Base-by-base conservation (phyloP, 805 yeast species). In the Dipodascus albidus region DNA sequence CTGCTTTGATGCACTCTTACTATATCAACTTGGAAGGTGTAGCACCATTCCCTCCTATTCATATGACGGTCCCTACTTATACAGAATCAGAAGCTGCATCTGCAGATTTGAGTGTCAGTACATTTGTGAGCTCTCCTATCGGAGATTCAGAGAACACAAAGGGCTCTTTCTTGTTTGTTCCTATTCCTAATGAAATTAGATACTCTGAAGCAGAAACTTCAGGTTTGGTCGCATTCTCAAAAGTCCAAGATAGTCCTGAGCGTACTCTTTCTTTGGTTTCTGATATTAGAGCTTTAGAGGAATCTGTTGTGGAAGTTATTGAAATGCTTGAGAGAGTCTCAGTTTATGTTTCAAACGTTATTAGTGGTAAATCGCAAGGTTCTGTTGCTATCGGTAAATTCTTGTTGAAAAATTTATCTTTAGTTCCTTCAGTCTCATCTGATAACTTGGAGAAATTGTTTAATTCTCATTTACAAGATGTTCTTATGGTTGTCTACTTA, bases 1-100 rank as follows among this genome's bases (percentile, higher is more conserved):
- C 89, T 14, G 87, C 87, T 8, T 75, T 86, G 59, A 81, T 87
- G 62, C 95, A 87, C 66, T 91, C 83, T 63, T 83, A 86, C 64
- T 87, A 83, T 71, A 81, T 82, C 62, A 83, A 86, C 54, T 69
- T 75, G 17, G 84, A 80, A 62, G 80, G 88, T 55, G 81, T 88
- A 2, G 77, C 65, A 64, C 93, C 95, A 23, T 74, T 76, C 67
- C 87, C 91, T 21, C 89, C 93, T 50, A 76, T 88, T 57, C 88
- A 86, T 68, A 71, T 88, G 61, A 85, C 93, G 41, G 76, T 87
- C 50, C 81, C 83, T 59, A 77, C 82, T 59, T 38, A 38, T 17
- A 38, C 44, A 4, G 70, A 75, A 58, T 73, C 74, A 50, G 74
- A 75, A 42, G n/a, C n/a, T n/a, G n/a, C n/a, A n/a, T 60, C 68